Percentiles rank a stretch among this genome's conserved stretches.
Evolutionary conservation across 108 stramenopile genomes (phyloP).

Genomic region (Mediolabrus comicus): DNA sequence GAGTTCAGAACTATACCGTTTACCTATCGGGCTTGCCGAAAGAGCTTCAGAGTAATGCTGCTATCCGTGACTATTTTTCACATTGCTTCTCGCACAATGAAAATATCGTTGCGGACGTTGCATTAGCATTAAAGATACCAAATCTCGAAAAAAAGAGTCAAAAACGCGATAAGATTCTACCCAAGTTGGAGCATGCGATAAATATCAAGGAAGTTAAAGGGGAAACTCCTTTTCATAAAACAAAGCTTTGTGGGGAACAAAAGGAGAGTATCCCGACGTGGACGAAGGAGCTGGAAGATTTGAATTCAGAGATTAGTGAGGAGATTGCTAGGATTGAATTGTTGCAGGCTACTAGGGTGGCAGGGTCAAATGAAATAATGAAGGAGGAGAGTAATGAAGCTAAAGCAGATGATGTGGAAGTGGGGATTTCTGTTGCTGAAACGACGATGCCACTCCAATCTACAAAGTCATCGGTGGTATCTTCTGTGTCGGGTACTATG

Average conservation of each 20-base stretch:
- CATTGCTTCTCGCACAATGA: slow-evolving; percentile 34
- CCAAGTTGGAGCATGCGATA: slow-evolving; percentile 62
- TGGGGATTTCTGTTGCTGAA: slow-evolving; percentile 40
- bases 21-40: slow-evolving; percentile 49
- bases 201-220: slow-evolving; percentile 48
- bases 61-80: slow-evolving; percentile 48
- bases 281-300: slow-evolving; percentile 20
- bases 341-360: not conserved
- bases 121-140: slow-evolving; percentile 49
- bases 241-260: slow-evolving; percentile 20
- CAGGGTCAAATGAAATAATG: slow-evolving; percentile 34
- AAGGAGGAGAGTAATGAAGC: slow-evolving; percentile 47
- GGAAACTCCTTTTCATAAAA: slow-evolving; percentile 29
- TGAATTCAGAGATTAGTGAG: slow-evolving; percentile 40
- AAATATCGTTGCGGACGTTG: slow-evolving; percentile 41
- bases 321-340: slow-evolving; percentile 8
- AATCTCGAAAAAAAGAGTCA: slow-evolving; percentile 46
- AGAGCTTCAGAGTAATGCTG: slow-evolving; percentile 33
- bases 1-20: slow-evolving; percentile 49
- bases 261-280: slow-evolving; percentile 26
- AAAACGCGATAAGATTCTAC: slow-evolving; percentile 45
- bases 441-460: not conserved
- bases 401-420: slow-evolving; percentile 40
- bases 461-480: not conserved
- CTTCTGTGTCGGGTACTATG: not conserved